phyloP scores from a whole-genome alignment of 495 filamentous ascomycete species.

The Penicillium macrosclerotiorum region DNA sequence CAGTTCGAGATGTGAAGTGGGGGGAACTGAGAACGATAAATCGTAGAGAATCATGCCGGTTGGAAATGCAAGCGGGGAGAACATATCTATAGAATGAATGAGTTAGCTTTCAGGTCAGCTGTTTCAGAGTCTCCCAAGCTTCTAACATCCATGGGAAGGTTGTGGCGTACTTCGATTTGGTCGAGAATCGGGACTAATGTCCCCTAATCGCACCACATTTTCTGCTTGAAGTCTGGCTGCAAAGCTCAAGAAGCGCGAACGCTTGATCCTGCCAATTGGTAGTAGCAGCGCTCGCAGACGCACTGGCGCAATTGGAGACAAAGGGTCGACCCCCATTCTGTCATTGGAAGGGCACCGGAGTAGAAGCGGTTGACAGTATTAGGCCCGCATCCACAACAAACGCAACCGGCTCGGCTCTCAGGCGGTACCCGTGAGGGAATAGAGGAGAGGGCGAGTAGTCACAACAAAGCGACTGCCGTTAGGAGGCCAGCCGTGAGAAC shows the following conservation, averaged over 20 bases:
- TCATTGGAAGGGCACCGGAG: slow-evolving; percentile 34
- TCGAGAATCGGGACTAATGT: slow-evolving; percentile 83
- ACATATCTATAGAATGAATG: slow-evolving; percentile 67
- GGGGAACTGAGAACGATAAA: slow-evolving; percentile 73
- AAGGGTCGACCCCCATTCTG: slow-evolving; percentile 79
- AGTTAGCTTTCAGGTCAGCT: slow-evolving; percentile 26
- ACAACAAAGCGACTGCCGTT: slow-evolving; percentile 2
- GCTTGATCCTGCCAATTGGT: slow-evolving; percentile 81
- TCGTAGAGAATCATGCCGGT: slow-evolving; percentile 88
- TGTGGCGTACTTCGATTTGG: slow-evolving; percentile 77
- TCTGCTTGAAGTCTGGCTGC: slow-evolving; percentile 73
- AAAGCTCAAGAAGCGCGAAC: slow-evolving; percentile 76
- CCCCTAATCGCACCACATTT: slow-evolving; percentile 82
- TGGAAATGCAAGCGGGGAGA: slow-evolving; percentile 90
- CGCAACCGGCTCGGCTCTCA: slow-evolving; percentile 14
- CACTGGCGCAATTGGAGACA: slow-evolving; percentile 85
- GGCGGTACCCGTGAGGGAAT: slow-evolving; percentile 23
- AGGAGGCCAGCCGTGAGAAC: not conserved
- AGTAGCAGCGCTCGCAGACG: slow-evolving; percentile 80
- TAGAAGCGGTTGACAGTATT: slow-evolving; percentile 31
- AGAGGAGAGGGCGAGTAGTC: not conserved
- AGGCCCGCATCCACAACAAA: slow-evolving; percentile 36
- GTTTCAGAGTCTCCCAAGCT: not conserved
- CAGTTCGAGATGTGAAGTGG: slow-evolving; percentile 71
- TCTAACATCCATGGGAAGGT: not conserved